Percentiles rank a stretch among this genome's conserved stretches.
phyloP scores from a whole-genome alignment of 139 green algal genomes.

The Medakamo hakoo region DNA sequence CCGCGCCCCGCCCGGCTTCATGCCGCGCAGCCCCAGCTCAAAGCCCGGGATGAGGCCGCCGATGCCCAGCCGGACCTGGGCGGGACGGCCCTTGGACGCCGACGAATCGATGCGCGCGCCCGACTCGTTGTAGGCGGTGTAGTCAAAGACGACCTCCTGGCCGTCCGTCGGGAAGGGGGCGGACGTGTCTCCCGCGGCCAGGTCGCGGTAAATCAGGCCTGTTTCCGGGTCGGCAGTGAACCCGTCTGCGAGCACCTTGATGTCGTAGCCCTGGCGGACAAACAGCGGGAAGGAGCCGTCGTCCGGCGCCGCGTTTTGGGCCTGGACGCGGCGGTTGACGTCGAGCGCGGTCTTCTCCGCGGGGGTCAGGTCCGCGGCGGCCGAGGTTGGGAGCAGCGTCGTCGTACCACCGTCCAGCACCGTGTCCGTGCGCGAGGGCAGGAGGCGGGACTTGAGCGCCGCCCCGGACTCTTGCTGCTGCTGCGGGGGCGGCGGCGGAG shows the following conservation, averaged over 20 bases:
- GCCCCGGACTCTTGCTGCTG: too few relatives aligned
- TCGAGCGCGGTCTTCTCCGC: slow-evolving; percentile 43
- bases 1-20: slow-evolving; percentile 68
- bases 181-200: slow-evolving; percentile 33
- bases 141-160: slow-evolving; percentile 88
- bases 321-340: slow-evolving; percentile 67
- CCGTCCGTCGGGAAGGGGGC: slow-evolving; percentile 48
- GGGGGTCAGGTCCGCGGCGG: slow-evolving; percentile 4
- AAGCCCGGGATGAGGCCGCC: slow-evolving; percentile 93
- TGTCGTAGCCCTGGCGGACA: slow-evolving; percentile 76
- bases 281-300: slow-evolving; percentile 83
- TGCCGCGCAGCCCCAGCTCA: slow-evolving; percentile 78
- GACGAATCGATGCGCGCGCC: slow-evolving; percentile 74
- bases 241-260: slow-evolving; percentile 37
- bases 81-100: slow-evolving; percentile 63
- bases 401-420: too few relatives aligned
- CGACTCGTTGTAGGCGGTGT: slow-evolving; percentile 94
- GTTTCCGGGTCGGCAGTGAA: not conserved
- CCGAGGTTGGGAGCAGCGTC: not conserved
- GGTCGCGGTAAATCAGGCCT: slow-evolving; percentile 77
- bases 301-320: slow-evolving; percentile 54
- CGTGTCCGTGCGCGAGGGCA: too few relatives aligned
- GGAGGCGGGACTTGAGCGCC: too few relatives aligned
- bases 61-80: slow-evolving; percentile 72
- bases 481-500: too few relatives aligned